Base-by-base conservation (phyloP, 2,329 filamentous ascomycete genomes). In the Penicillium thymicola region DNA sequence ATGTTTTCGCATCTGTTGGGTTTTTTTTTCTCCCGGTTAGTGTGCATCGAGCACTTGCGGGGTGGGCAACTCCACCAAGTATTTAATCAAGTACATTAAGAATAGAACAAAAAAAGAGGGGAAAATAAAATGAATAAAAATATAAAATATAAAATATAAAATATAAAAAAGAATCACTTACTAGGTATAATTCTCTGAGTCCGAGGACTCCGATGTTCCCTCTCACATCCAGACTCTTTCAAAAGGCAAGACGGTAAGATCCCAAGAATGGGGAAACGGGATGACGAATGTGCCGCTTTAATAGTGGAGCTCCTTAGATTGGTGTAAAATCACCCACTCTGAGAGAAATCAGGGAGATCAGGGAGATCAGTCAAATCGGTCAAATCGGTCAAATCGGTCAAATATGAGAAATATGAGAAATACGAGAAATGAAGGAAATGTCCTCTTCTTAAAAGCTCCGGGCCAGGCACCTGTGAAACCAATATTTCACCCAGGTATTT, bases 391-490 rank as follows among this genome's bases (percentile, higher is more conserved):
- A 21, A 21, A 21, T 21, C 21, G 3, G 21, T 21, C 21, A 21
- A 21, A 21, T 21, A 21, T 21, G 21, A 21, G 21, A 21, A 21
- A 21, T 21, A 21, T 21, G 7, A 7, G 25, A 27, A 25, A 25
- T 25, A 7, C 2, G 6, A 27, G 25, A 27, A 27, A 27, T 27
- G 25, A 27, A 27, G 25, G 25, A 27, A 27, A 14, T 16, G 23
- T 25, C 18, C 7, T 16, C n/a, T 42, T 37, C 53, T 47, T 57
- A 46, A 52, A 52, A 51, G 53, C 32, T 41, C 45, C 51, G 48
- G 38, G 34, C 41, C 55, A 62, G 62, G 61, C 61, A 65, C 58
- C 61, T 52, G 55, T 64, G 59, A 62, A 65, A 64, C 51, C 16
- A 23, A 13, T 34, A 40, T 51, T 34, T 50, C 45, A 38, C 21